A percentile compares a stretch with the other conserved stretches of the same genome.
Evolutionary conservation across 768 basidiomycete species (phyloP).

Genomic region (Lactarius hengduanensis): DNA sequence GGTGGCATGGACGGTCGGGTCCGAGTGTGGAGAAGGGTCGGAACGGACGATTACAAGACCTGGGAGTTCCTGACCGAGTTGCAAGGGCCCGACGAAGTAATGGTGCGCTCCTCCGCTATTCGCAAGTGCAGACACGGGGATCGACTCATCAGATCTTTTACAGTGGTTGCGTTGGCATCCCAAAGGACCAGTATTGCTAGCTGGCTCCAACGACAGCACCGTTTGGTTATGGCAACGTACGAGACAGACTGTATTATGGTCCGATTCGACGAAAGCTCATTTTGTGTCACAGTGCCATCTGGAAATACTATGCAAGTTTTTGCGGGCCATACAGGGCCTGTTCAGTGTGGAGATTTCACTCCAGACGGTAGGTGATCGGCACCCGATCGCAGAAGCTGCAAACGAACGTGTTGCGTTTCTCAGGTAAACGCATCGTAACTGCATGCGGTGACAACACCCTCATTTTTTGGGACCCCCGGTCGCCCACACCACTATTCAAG

Average conservation of each 20-base stretch:
- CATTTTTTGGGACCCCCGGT: slow-evolving; percentile 90
- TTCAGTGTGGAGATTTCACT: slow-evolving; percentile 87
- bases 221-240: slow-evolving; percentile 97
- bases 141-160: slow-evolving; percentile 19
- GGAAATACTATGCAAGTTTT: slow-evolving; percentile 97
- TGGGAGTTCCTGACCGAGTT: slow-evolving; percentile 97
- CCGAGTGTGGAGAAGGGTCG: slow-evolving; percentile 86
- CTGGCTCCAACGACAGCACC: slow-evolving; percentile 89
- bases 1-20: slow-evolving; percentile 99
- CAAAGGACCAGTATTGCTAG: slow-evolving; percentile 82
- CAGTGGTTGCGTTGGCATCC: slow-evolving; percentile 98
- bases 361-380: slow-evolving; percentile 65
- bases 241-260: slow-evolving; percentile 33
- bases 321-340: slow-evolving; percentile 81
- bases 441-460: slow-evolving; percentile 79
- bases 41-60: slow-evolving; percentile 63
- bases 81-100: slow-evolving; percentile 93
- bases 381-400: neutral
- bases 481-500: slow-evolving; percentile 76
- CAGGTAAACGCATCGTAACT: slow-evolving; percentile 87
- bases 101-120: slow-evolving; percentile 49
- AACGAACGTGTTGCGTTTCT: slow-evolving; percentile 17
- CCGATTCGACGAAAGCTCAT: slow-evolving; percentile 9
- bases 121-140: neutral
- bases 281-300: slow-evolving; percentile 69